Conservation (phyloP, 2,329 filamentous ascomycete species). For the Pseudogymnoascus sp. region DNA sequence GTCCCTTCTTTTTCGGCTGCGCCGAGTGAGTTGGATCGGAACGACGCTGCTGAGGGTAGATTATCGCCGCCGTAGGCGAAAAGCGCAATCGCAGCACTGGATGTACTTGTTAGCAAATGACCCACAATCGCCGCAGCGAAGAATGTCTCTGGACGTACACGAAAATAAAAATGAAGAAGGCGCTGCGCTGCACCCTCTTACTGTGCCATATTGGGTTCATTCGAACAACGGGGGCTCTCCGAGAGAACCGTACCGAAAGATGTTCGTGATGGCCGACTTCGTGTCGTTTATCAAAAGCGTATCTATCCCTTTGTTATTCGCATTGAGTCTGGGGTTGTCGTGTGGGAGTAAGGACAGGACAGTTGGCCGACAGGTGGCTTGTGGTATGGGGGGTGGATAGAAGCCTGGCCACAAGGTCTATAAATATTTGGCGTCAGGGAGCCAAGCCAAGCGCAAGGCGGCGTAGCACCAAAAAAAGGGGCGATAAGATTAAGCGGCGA, state of each 20-base stretch:
- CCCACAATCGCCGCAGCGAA: not conserved
- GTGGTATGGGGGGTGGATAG: not conserved
- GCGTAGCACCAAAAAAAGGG: not conserved
- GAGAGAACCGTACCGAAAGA: not conserved
- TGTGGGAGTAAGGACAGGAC: not conserved
- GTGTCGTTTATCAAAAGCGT: not conserved
- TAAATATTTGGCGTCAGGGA: not conserved
- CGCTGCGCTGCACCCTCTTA: constrained; percentile 11
- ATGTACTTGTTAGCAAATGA: not conserved
- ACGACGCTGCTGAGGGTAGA: not conserved
- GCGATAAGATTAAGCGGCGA: constrained; percentile 2
- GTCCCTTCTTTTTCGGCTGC: not conserved
- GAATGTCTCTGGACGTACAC: constrained; percentile 2
- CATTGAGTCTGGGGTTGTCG: not conserved
- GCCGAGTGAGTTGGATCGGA: not conserved
- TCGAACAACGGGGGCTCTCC: not conserved
- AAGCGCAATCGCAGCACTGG: not conserved
- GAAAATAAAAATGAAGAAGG: constrained; percentile 10
- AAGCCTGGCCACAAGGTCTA: not conserved
- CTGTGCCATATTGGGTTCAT: constrained; percentile 12
- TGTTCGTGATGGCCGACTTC: not conserved
- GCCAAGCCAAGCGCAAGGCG: constrained; percentile 2
- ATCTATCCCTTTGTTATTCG: not conserved
- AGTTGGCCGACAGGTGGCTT: not conserved
- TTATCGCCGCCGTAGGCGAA: not conserved